Conservation (phyloP, 768 basidiomycete genomes). For the Scleroderma bovista region DNA sequence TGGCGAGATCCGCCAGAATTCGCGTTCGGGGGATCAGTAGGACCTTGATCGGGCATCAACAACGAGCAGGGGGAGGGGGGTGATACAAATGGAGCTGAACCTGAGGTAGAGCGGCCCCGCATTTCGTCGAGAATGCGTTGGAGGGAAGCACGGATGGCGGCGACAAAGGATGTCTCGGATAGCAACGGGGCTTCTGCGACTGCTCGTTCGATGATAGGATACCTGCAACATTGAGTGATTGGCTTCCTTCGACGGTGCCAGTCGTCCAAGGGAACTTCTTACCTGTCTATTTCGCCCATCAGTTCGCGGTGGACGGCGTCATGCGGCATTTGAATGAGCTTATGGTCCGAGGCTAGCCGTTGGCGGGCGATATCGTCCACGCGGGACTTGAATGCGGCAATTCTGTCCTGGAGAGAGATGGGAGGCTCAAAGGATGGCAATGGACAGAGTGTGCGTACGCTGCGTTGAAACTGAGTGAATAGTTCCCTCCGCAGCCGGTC, state of each 20-base stretch:
- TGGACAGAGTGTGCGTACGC: conserved; percentile 38
- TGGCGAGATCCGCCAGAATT: not conserved
- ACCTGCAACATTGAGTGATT: conserved; percentile 34
- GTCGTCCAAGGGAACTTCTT: not conserved
- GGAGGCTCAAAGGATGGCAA: not conserved
- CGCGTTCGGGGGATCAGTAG: not conserved
- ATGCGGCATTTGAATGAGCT: conserved; percentile 45
- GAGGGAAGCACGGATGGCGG: conserved; percentile 37
- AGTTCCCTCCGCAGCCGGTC: conserved; percentile 66
- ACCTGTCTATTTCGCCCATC: conserved; percentile 71
- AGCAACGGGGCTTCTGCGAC: conserved; percentile 45
- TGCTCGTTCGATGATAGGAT: conserved; percentile 62
- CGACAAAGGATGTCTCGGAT: conserved; percentile 42
- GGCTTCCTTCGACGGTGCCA: not conserved
- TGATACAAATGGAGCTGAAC: not conserved
- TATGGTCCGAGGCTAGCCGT: conserved; percentile 48
- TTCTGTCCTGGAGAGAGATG: conserved; percentile 38
- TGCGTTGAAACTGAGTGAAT: conserved; percentile 52
- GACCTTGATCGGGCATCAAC: not conserved
- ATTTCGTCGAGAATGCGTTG: conserved; percentile 42
- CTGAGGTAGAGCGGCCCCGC: not conserved
- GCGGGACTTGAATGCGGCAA: conserved; percentile 47
- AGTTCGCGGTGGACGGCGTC: conserved; percentile 56
- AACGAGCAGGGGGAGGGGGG: conserved; percentile 8
- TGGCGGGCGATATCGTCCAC: conserved; percentile 59